Base-by-base conservation (phyloP, 2,329 filamentous ascomycete genomes). In the Coleophoma cylindrospora region DNA sequence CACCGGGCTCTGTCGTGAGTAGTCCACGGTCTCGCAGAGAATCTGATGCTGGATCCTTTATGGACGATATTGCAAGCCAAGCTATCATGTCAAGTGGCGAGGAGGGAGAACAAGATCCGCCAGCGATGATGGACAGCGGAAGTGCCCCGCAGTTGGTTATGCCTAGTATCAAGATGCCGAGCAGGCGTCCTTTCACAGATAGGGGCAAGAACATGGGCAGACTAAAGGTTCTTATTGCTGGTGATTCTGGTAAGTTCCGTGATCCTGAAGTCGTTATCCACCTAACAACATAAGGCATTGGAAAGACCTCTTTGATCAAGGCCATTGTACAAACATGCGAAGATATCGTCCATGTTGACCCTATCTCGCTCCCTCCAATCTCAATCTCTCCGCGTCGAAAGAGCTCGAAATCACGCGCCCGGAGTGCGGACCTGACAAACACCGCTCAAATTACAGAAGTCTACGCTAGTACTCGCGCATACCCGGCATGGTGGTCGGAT, bases 91-190 rank as follows among this genome's bases (percentile, higher is more conserved):
- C 62, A 9, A 66, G 63, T 34, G 63, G 56, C 14, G 64, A 65
- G 17, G 64, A 66, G 36, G 48, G 50, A 11, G 61, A 64, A 10
- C 52, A 51, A 72, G 81, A 60, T 75, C 79, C 47, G 73, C 72
- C 41, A 68, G 74, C 62, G 11, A 66, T 72, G 65, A 57, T 69
- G 55, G 62, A 84, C 79, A 64, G 75, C 73, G 69, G 71, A 44
- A 74, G 67, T 54, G 76, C 74, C 38, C 86, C 87, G 21, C 91
- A 97, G 67, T 78, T 99, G n/a, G 89, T 99, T 53, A 99, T 99
- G 94, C 94, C 94, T 5, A 96, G 91, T 63, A 86, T 99, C 61
- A 84, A 82, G 54, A 94, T 99, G 81, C 92, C 94, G 3, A 87
- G 83, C 53, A 83, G 94, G 45, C 80, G 91, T 47, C 91, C 91